Base-by-base conservation (phyloP, 257 asterid genomes). In the Nicotiana tomentosiformis region DNA sequence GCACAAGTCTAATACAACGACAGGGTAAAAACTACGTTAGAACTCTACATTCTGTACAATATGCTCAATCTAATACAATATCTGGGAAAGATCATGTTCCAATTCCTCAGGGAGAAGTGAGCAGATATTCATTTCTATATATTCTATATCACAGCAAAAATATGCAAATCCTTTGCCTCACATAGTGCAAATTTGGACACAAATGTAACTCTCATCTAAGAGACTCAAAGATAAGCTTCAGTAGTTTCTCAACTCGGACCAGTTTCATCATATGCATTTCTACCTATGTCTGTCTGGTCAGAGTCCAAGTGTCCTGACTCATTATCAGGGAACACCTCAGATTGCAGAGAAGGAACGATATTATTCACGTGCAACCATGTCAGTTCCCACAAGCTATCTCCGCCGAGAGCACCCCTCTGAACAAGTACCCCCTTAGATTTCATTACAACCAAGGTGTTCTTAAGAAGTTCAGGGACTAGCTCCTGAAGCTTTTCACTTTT, bases 361-460 rank as follows among this genome's bases (percentile, higher is more conserved):
- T 95, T 95, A 69, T 93, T 94, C 84, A 95, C 98, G 7, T 95
- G 97, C 88, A 95, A 84, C 99, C 99, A 92, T 26, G 99, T 95
- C 80, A 91, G 95, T 84, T 95, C 98, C 99, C 98, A 95, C 72
- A 95, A 87, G 79, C 95, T 93, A 65, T 95, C 99, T 62, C 99
- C 97, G 60, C 97, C 97, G 5, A 93, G 92, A 68, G 97, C 93
- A 82, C 93, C 90, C 49, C 94, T 90, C 64, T 91, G 97, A 4
- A 91, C 89, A 3, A 93, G 97, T 61, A 95, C 93, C 66, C 98
- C 97, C 82, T 89, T 93, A 12, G 90, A 83, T 89, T 94, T 95
- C 99, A 95, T 95, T 5, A 91, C 97, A n/a, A 89, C 87, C 83
- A 95, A 87, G 26, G 88, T 87, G 89, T 88, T 95, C 94, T 91